Percentiles rank a stretch among this genome's conserved stretches.
These are phyloP conservation scores for Geotrichum fermentans DNA, from an alignment of 1,139 yeast genomes.

Conservation along the genomic window DNA sequence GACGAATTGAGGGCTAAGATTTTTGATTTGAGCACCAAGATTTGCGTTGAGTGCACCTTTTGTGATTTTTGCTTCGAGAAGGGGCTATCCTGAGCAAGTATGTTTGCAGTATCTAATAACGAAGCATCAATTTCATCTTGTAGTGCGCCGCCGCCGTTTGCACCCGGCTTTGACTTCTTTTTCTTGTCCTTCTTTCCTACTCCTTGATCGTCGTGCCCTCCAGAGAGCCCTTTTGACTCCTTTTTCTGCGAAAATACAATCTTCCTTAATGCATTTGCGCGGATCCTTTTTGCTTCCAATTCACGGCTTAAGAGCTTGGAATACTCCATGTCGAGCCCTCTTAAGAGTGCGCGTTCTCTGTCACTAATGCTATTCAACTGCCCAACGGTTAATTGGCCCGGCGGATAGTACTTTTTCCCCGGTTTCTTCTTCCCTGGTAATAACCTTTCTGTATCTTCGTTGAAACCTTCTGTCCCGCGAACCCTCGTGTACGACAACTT, in stretches of 20 bases:
- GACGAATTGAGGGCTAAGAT: conserved; percentile 4
- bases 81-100: neutral
- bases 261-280: conserved; percentile 2
- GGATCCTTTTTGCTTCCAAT: neutral
- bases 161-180: neutral
- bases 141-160: neutral
- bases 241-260: neutral
- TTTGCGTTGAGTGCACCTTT: conserved; percentile 2
- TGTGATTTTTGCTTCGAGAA: neutral
- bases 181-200: conserved; percentile 1
- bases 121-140: neutral
- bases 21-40: conserved; percentile 3
- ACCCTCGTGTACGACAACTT: neutral
- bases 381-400: neutral
- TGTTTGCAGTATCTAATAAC: neutral
- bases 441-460: conserved; percentile 2
- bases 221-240: no score
- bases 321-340: neutral
- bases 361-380: neutral
- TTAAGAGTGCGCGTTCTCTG: neutral
- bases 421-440: neutral
- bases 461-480: neutral
- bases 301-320: neutral
- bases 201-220: no score
- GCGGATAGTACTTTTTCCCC: neutral